Evolutionary conservation across 1,284 basidiomycete species (phyloP), one percentile per base, ranked within the genome.

Genomic region (Cutaneotrichosporon sp.): DNA sequence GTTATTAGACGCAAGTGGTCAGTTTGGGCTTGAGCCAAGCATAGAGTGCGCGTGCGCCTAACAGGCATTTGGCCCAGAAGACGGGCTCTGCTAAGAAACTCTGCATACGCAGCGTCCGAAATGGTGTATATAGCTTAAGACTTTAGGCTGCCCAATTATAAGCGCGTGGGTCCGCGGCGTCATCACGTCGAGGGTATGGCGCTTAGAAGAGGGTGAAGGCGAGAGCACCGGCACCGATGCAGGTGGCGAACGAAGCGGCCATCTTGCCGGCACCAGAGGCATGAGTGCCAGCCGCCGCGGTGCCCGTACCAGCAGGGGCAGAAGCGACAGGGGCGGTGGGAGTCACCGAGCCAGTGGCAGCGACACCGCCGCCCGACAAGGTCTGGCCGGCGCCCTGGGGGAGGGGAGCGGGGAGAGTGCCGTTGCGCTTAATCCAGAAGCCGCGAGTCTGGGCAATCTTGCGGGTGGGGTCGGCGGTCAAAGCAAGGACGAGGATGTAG

Each of bases 281-380:
- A 52, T 72, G 73, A n/a, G 58, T 66, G 55, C 62, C 63, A 61
- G 70, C 57, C 60, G 75, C 74, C 70, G 40, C 69, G 46, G 26
- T 1, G 26, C 26, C 26, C 3, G 26, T 26, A 26, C 59, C 60
- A 30, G 49, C 49, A 30, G 49, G 22, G 49, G 46, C 63, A 16
- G 49, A 50, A 22, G 31, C 6, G 16, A 30, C 30, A 31, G 51
- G 31, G 9, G 51, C 65, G 4, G 62, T 57, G n/a, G 71, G 30
- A 38, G 40, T 61, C 16, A 50, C 60, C 26, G 65, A 66, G 36
- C 64, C 68, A 4, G 65, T 56, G 16, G 76, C 63, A 32, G 72
- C 71, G 7, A 61, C 72, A 46, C 66, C 69, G 26, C 62, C 46
- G 53, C 67, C 61, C 58, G 70, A 71, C 8, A 64, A 11, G 53